phyloP scores from a whole-genome alignment of 495 filamentous ascomycete genomes.

The Podospora conica region DNA sequence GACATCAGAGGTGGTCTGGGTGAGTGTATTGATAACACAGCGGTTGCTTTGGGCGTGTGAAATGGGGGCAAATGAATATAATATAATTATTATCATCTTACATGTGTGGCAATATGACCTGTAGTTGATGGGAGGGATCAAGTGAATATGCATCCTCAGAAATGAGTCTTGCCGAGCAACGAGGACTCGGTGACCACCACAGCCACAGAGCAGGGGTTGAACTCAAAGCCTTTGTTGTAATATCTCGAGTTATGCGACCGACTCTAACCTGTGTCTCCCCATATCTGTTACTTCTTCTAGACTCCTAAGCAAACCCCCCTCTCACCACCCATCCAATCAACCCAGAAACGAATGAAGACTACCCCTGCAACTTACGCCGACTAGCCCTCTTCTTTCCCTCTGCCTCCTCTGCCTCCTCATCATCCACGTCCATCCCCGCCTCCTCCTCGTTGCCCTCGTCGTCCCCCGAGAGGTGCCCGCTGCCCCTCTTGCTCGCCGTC shows the following conservation, averaged over 20 bases:
- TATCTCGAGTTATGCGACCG: background rate
- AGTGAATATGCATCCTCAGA: background rate
- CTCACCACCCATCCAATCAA: background rate
- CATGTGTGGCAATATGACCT: background rate
- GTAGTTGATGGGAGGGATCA: background rate
- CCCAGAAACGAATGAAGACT: background rate
- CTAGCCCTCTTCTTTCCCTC: conserved; percentile 34
- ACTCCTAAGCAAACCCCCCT: background rate
- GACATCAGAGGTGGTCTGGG: background rate
- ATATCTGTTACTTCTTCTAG: background rate
- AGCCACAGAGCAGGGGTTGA: background rate
- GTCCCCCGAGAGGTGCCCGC: conserved; percentile 41
- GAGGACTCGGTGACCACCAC: background rate
- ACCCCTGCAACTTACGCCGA: conserved; percentile 28
- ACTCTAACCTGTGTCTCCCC: background rate
- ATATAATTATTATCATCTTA: background rate
- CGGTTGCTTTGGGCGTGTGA: background rate
- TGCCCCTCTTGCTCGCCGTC: conserved; percentile 30
- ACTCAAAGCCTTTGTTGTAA: background rate
- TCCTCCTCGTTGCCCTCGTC: conserved; percentile 50
- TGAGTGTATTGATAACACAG: background rate
- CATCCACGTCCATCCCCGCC: conserved; percentile 25
- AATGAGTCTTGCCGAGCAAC: background rate
- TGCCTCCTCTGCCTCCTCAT: conserved; percentile 21
- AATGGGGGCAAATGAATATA: background rate